phyloP scores from a whole-genome alignment of 176 grass and related monocot species.

The Thalia dealbata region DNA sequence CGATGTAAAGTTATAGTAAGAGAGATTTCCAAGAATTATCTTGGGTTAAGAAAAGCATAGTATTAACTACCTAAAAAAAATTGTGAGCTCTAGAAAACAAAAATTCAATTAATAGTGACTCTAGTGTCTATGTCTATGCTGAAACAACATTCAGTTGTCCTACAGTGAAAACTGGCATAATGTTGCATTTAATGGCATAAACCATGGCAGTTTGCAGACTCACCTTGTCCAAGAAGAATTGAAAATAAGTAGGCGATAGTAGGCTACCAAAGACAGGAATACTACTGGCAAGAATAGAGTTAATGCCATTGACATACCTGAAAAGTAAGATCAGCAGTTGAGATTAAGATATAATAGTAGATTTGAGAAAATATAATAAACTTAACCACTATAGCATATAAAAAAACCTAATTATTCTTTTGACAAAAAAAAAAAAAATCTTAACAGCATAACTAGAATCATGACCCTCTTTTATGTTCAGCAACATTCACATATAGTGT shows the following conservation, averaged over 20 bases:
- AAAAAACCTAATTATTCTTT: too few relatives aligned
- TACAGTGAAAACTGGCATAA: background rate
- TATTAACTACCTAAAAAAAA: too few relatives aligned
- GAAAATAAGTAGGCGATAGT: conserved; percentile 88
- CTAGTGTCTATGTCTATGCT: background rate
- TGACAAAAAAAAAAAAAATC: too few relatives aligned
- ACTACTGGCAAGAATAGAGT: conserved; percentile 85
- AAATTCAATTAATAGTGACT: too few relatives aligned
- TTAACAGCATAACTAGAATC: background rate
- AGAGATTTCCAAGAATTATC: too few relatives aligned
- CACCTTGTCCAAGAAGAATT: conserved; percentile 99
- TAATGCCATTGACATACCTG: conserved; percentile 96
- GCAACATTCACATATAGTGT: background rate
- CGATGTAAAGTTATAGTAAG: too few relatives aligned
- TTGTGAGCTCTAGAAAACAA: too few relatives aligned
- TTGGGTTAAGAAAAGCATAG: too few relatives aligned
- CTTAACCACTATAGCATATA: background rate
- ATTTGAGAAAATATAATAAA: background rate
- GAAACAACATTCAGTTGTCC: background rate
- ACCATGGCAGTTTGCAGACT: conserved; percentile 5
- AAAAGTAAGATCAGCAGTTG: conserved; percentile 1
- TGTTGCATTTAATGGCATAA: background rate
- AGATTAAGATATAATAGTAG: background rate
- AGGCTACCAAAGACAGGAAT: conserved; percentile 77
- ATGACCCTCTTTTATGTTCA: background rate